Evolutionary conservation across 345 rosid genomes (phyloP).

Genomic region (Aquilaria malaccensis): DNA sequence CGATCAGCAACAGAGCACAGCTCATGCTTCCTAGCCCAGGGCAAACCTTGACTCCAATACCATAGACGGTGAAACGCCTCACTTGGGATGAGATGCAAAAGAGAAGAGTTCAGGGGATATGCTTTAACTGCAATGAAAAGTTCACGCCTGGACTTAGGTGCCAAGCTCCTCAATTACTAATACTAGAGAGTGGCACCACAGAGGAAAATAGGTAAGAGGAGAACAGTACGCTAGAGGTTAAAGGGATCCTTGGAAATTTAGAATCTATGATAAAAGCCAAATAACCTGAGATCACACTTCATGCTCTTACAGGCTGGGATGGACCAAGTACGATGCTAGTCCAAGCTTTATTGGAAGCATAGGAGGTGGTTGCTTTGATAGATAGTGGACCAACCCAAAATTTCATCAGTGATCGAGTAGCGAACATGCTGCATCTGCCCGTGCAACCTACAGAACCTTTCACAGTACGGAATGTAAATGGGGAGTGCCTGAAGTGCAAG

Average conservation of each 20-base stretch:
- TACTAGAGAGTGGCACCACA: not conserved
- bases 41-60: not conserved
- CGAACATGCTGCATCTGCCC: not conserved
- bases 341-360: not conserved
- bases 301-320: not conserved
- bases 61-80: not conserved
- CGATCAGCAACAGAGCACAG: not conserved
- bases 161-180: no score
- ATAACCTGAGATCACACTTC: not conserved
- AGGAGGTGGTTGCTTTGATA: not conserved
- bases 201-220: not conserved
- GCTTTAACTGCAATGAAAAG: no score
- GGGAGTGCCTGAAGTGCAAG: not conserved
- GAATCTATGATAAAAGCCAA: not conserved
- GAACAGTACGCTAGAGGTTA: not conserved
- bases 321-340: not conserved
- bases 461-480: not conserved
- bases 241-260: not conserved
- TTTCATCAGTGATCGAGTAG: not conserved
- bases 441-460: not conserved
- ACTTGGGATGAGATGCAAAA: not conserved
- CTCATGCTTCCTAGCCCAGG: not conserved
- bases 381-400: not conserved
- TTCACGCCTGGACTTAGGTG: no score
- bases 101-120: no score